phyloP scores from a whole-genome alignment of 129 eudicot genomes.

The Smallanthus sonchifolius region DNA sequence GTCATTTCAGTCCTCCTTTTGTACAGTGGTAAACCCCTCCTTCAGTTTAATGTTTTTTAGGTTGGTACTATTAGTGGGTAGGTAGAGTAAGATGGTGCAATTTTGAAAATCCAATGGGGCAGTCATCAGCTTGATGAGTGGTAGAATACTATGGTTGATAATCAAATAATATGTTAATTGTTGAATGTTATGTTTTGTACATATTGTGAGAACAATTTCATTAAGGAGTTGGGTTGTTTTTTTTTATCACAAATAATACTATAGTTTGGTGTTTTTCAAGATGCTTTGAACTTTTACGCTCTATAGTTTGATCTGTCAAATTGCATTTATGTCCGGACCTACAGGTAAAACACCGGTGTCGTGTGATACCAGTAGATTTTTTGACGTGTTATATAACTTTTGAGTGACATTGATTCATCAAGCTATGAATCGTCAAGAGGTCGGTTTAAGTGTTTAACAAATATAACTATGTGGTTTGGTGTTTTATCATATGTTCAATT shows the following conservation, averaged over 20 bases:
- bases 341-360: background rate
- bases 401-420: background rate
- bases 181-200: conserved; percentile 24
- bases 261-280: conserved; percentile 4
- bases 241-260: conserved; percentile 8
- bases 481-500: too few species aligned
- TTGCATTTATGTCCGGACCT: background rate
- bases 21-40: conserved; percentile 25
- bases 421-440: too few species aligned
- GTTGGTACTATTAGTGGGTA: conserved; percentile 21
- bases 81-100: conserved; percentile 28
- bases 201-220: conserved; percentile 25
- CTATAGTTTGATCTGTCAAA: background rate
- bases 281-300: background rate
- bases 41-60: conserved; percentile 10
- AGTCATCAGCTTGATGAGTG: conserved; percentile 22
- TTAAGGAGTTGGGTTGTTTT: conserved; percentile 20
- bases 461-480: too few species aligned
- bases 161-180: conserved; percentile 26
- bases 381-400: background rate
- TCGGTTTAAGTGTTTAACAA: too few species aligned
- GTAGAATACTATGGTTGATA: conserved; percentile 22
- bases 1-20: background rate
- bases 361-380: background rate
- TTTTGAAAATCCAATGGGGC: conserved; percentile 19